Conservation (phyloP, 139 green algal species). For the Closterium sp. region DNA sequence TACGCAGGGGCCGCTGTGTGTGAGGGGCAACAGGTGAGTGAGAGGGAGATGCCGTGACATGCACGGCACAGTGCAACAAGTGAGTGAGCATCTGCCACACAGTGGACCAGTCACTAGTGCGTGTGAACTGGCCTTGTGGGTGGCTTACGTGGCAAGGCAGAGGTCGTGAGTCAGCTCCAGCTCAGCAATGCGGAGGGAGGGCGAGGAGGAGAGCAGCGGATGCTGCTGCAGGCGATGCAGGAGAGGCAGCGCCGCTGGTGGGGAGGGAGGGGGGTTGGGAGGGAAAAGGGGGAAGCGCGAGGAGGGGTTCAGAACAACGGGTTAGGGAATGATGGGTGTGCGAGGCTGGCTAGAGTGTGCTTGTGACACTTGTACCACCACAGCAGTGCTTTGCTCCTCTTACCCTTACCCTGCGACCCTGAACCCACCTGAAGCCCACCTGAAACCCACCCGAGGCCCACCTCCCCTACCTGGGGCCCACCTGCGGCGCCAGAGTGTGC, state of each 20-base stretch:
- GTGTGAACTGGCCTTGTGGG: not conserved
- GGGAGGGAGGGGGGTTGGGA: too few species aligned
- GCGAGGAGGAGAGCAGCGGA: not conserved
- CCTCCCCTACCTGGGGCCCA: not conserved
- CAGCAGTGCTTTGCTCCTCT: too few species aligned
- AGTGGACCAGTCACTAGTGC: too few species aligned
- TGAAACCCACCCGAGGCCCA: not conserved
- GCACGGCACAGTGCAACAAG: too few species aligned
- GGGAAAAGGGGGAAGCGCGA: not conserved
- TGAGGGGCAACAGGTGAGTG: too few species aligned
- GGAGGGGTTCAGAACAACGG: not conserved
- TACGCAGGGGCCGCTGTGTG: too few species aligned
- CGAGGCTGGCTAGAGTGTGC: too few species aligned
- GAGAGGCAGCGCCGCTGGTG: not conserved
- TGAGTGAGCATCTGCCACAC: too few species aligned
- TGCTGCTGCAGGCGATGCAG: not conserved
- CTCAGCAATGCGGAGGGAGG: not conserved
- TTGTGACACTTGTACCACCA: too few species aligned
- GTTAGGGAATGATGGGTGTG: too few species aligned
- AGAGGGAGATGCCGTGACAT: too few species aligned
- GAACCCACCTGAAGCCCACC: too few species aligned
- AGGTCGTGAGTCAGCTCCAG: not conserved
- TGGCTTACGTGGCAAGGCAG: not conserved
- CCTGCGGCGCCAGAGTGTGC: not conserved
- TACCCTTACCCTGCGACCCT: not conserved